phyloP scores from a whole-genome alignment of 2,329 filamentous ascomycete genomes.

The Fusarium chuoi region DNA sequence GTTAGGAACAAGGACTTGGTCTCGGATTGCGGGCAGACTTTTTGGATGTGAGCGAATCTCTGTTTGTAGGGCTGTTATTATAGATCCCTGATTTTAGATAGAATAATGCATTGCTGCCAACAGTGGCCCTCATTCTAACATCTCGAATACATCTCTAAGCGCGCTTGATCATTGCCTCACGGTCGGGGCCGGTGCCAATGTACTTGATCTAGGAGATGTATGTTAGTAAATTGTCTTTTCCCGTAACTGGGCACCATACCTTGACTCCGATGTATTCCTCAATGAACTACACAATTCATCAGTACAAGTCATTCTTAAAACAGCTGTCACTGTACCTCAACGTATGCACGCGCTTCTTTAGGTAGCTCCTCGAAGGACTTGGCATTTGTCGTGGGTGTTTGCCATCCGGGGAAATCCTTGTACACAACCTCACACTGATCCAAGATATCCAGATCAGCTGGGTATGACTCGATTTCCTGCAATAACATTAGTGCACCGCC shows the following conservation, averaged over 20 bases:
- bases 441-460: constrained; percentile 68
- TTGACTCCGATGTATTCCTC: neutral
- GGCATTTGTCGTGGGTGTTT: constrained; percentile 68
- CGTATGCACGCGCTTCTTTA: constrained; percentile 70
- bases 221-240: neutral
- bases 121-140: neutral
- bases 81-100: neutral
- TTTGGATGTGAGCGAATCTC: neutral
- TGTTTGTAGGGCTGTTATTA: neutral
- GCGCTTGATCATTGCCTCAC: constrained; percentile 70
- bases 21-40: neutral
- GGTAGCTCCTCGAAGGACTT: constrained; percentile 72
- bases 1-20: neutral
- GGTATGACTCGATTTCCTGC: constrained; percentile 62
- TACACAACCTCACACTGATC: constrained; percentile 72
- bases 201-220: constrained; percentile 1
- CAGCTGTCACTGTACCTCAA: constrained; percentile 51
- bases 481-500: neutral
- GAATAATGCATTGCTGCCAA: neutral
- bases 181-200: constrained; percentile 57
- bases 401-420: constrained; percentile 76
- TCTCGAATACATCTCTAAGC: neutral
- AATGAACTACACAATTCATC: neutral
- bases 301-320: neutral
- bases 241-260: accelerated